These are phyloP conservation scores for Beauveria asiatica DNA, from an alignment of 2,329 filamentous ascomycete species.

Conservation along the genomic window DNA sequence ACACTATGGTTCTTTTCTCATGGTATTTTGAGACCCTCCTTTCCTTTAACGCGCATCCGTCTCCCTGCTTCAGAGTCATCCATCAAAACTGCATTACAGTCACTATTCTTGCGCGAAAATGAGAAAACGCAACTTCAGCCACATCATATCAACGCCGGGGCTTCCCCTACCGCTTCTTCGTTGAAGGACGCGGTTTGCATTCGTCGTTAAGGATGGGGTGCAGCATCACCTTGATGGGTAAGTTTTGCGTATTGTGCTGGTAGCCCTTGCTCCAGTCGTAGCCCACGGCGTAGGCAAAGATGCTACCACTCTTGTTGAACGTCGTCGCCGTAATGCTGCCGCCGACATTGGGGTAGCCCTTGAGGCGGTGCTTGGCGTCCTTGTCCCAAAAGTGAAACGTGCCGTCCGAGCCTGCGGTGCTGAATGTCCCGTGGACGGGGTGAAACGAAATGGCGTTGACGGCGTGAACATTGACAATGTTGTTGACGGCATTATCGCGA, in stretches of 20 bases:
- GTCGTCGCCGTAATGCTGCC: conserved; percentile 83
- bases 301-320: conserved; percentile 80
- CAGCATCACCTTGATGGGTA: conserved; percentile 76
- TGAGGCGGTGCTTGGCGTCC: conserved; percentile 78
- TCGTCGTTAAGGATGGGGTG: conserved; percentile 61
- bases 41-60: background rate
- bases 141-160: background rate
- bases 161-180: conserved; percentile 47
- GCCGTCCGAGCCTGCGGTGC: conserved; percentile 87
- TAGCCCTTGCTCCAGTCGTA: conserved; percentile 99
- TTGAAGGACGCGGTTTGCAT: conserved; percentile 51
- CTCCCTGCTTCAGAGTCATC: background rate
- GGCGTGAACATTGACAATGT: conserved; percentile 80
- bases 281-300: conserved; percentile 82
- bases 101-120: no score
- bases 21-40: background rate
- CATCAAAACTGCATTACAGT: background rate
- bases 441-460: conserved; percentile 99
- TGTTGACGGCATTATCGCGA: conserved; percentile 67
- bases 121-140: background rate
- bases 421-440: conserved; percentile 94
- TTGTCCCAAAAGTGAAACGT: conserved; percentile 98
- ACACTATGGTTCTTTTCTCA: background rate
- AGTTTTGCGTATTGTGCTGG: conserved; percentile 66
- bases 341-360: conserved; percentile 77